phyloP scores from a whole-genome alignment of 139 green algal genomes.

The Dunaliella primolecta region DNA sequence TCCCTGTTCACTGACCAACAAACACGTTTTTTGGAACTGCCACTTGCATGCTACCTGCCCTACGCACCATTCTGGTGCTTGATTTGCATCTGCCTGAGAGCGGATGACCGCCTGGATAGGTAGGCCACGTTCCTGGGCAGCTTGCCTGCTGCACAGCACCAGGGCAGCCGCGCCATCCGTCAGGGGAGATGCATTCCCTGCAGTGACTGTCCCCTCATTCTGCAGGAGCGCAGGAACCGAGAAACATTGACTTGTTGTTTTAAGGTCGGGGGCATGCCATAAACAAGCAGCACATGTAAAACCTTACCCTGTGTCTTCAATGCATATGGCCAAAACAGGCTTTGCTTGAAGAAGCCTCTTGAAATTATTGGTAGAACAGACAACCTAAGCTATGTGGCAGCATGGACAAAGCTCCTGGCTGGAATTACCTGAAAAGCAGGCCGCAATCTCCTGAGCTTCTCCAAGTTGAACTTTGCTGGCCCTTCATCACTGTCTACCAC shows the following conservation, averaged over 20 bases:
- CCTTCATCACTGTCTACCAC: conserved; percentile 55
- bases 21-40: no score
- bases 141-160: conserved; percentile 57
- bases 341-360: no score
- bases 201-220: conserved; percentile 66
- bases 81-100: conserved; percentile 30
- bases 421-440: conserved; percentile 75
- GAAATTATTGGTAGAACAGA: no score
- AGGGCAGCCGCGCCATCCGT: conserved; percentile 86
- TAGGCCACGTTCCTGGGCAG: conserved; percentile 33
- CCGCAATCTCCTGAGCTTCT: conserved; percentile 71
- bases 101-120: conserved; percentile 23
- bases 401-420: no score
- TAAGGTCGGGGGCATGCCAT: no score
- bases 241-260: no score
- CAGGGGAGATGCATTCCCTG: conserved; percentile 84
- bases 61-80: conserved; percentile 64
- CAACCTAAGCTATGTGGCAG: no score
- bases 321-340: no score
- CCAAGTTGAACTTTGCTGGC: conserved; percentile 61
- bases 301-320: no score
- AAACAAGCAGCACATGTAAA: no score
- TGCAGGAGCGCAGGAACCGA: conserved; percentile 12
- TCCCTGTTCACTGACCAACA: no score
- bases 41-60: no score